Percentiles rank a stretch among this genome's conserved stretches.
phyloP scores from a whole-genome alignment of 345 rosid species.

The Abelmoschus esculentus region DNA sequence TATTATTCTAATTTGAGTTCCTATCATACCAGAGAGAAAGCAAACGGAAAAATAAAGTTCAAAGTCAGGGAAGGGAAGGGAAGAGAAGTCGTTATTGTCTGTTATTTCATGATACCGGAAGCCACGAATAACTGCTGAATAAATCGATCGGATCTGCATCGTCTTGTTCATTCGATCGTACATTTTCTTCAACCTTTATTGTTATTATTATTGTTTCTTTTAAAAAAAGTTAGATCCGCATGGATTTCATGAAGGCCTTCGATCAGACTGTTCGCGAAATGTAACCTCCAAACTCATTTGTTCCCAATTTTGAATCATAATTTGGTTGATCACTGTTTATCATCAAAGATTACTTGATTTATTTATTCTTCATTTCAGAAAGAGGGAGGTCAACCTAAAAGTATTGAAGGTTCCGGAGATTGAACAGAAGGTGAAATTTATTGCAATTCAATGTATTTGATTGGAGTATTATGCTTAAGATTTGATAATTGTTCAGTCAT shows the following conservation, averaged over 20 bases:
- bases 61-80: neutral
- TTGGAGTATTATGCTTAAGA: neutral
- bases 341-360: constrained; percentile 7
- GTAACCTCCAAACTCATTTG: constrained; percentile 29
- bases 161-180: neutral
- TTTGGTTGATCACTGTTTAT: neutral
- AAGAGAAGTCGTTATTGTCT: neutral
- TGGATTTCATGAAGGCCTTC: constrained; percentile 46
- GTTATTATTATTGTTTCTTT: neutral
- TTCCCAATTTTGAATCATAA: neutral
- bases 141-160: neutral
- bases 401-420: constrained; percentile 92
- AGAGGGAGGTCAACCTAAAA: constrained; percentile 94
- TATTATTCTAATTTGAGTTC: no score
- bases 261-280: constrained; percentile 97
- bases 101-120: neutral
- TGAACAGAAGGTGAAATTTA: neutral
- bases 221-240: neutral
- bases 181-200: neutral
- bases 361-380: constrained; percentile 35
- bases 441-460: neutral
- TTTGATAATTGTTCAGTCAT: neutral
- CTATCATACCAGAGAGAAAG: neutral
- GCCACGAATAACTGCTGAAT: neutral
- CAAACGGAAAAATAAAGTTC: neutral